Conservation (phyloP, 257 asterid species). For the Handroanthus guayacan region DNA sequence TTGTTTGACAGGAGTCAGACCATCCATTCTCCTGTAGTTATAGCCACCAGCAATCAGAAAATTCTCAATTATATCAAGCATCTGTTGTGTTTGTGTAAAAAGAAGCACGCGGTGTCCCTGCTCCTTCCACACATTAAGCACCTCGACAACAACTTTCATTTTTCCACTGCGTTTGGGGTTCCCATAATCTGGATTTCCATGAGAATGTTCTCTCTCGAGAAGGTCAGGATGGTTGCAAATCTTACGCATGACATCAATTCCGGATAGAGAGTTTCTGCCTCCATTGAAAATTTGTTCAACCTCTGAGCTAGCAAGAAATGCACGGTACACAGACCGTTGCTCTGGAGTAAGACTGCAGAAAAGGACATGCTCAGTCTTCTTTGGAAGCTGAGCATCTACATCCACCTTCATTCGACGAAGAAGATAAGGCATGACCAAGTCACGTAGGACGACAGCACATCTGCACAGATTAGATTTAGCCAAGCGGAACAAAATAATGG, state of each 20-base stretch:
- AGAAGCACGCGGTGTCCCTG: conserved; percentile 99
- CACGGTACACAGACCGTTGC: conserved; percentile 90
- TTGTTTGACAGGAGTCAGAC: conserved; percentile 83
- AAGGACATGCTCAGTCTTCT: conserved; percentile 97
- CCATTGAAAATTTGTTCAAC: conserved; percentile 95
- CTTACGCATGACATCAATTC: conserved; percentile 97
- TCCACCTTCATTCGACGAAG: conserved; percentile 97
- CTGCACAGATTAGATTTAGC: conserved; percentile 51
- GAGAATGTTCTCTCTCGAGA: conserved; percentile 91
- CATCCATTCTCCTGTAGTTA: conserved; percentile 94
- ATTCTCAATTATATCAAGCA: conserved; percentile 96
- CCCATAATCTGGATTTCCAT: conserved; percentile 89
- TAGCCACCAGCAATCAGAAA: conserved; percentile 60
- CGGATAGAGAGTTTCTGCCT: conserved; percentile 81
- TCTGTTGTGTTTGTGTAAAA: conserved; percentile 93
- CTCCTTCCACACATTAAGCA: conserved; percentile 92
- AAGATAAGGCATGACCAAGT: conserved; percentile 98
- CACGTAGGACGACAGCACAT: conserved; percentile 97
- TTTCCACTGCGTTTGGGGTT: conserved; percentile 92
- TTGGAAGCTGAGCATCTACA: conserved; percentile 88
- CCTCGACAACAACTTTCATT: conserved; percentile 87
- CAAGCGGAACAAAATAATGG: conserved; percentile 11
- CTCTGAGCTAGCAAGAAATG: conserved; percentile 98
- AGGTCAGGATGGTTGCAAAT: conserved; percentile 99
- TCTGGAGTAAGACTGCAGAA: conserved; percentile 91